A percentile compares a stretch with the other conserved stretches of the same genome.
Conservation (phyloP, 257 asterid genomes). For the Anisodus tanguticus region DNA sequence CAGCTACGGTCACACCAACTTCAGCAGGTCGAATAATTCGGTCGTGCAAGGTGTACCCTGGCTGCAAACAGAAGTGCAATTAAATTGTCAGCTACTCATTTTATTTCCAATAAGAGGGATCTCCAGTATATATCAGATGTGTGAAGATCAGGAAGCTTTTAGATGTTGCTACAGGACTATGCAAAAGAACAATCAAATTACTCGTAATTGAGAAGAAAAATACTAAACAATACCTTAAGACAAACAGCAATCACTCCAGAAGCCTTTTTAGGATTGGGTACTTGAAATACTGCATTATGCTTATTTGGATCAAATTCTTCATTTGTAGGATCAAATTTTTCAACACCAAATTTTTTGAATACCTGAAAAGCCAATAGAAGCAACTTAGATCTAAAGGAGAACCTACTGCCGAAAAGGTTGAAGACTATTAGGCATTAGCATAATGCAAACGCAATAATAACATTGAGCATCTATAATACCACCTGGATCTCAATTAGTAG, state of each 20-base stretch:
- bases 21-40: slow-evolving; percentile 88
- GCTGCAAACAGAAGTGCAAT: slow-evolving; percentile 43
- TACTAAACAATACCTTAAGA: slow-evolving; percentile 63
- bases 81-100: background rate
- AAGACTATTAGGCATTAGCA: background rate
- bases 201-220: background rate
- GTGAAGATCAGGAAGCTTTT: background rate
- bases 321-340: slow-evolving; percentile 61
- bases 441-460: background rate
- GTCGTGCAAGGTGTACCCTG: slow-evolving; percentile 76
- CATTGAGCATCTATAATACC: background rate
- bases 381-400: background rate
- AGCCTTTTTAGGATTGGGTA: slow-evolving; percentile 89
- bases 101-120: background rate
- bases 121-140: background rate
- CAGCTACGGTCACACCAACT: slow-evolving; percentile 76
- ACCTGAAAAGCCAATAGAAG: slow-evolving; percentile 51
- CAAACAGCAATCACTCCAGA: slow-evolving; percentile 77
- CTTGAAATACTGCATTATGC: slow-evolving; percentile 92
- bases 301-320: slow-evolving; percentile 95
- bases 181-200: background rate
- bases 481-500: slow-evolving; percentile 1
- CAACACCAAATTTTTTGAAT: slow-evolving; percentile 77
- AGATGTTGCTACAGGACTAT: background rate
- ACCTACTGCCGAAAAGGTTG: background rate